phyloP scores from a whole-genome alignment of 2,329 filamentous ascomycete genomes.

The Ophiostoma ulmi region DNA sequence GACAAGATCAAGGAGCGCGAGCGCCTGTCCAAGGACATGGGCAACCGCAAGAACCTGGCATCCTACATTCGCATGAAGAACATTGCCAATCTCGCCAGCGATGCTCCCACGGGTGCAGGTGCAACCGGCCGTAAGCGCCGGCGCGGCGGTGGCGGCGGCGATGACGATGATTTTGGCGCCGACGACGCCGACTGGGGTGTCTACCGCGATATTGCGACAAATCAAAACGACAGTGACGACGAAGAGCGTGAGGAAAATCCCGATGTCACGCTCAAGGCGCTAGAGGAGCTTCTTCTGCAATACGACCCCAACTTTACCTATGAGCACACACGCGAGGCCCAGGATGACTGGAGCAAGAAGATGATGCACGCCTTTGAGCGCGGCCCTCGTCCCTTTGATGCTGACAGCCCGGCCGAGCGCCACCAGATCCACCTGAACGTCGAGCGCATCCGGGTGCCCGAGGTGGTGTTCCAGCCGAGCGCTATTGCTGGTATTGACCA shows the following conservation, averaged over 20 bases:
- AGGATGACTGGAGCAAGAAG: constrained; percentile 91
- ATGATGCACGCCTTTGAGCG: constrained; percentile 85
- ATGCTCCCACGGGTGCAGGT: constrained; percentile 55
- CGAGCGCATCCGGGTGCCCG: constrained; percentile 87
- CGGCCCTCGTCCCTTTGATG: constrained; percentile 80
- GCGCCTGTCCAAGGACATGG: constrained; percentile 85
- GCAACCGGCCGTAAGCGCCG: constrained; percentile 34
- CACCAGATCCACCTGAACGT: constrained; percentile 95
- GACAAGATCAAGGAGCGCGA: constrained; percentile 91
- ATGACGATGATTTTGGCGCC: constrained; percentile 94
- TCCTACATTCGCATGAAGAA: constrained; percentile 98
- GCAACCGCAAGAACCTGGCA: constrained; percentile 92
- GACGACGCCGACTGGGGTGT: constrained; percentile 98
- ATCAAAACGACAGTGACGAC: constrained; percentile 68
- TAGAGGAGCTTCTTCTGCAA: constrained; percentile 79
- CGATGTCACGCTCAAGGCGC: constrained; percentile 61
- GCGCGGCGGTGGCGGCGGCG: constrained; percentile 70
- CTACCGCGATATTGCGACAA: constrained; percentile 79
- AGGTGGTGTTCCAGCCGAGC: constrained; percentile 83
- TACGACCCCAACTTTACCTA: constrained; percentile 88
- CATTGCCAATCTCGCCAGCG: constrained; percentile 90
- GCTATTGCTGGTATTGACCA: constrained; percentile 87
- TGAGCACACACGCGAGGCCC: constrained; percentile 84
- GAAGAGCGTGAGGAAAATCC: constrained; percentile 91
- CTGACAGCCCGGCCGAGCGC: constrained; percentile 69